phyloP scores from a whole-genome alignment of 2,329 filamentous ascomycete genomes.

The Cercospora sesami region DNA sequence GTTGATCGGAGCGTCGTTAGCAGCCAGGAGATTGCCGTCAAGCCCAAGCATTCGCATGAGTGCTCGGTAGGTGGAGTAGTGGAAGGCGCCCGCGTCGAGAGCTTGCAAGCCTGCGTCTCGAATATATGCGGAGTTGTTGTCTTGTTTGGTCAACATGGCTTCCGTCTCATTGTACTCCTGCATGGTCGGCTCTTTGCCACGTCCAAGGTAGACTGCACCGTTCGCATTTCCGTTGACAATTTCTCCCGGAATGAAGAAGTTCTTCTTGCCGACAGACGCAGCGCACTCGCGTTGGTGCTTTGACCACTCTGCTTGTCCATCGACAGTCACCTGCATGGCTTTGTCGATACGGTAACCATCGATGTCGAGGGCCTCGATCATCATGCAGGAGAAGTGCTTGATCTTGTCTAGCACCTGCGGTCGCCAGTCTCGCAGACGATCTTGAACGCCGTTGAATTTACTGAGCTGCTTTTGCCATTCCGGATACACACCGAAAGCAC shows the following conservation, averaged over 20 bases:
- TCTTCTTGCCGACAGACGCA: conserved; percentile 57
- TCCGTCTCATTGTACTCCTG: conserved; percentile 49
- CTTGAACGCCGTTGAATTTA: conserved; percentile 67
- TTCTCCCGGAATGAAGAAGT: conserved; percentile 66
- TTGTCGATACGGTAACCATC: conserved; percentile 69
- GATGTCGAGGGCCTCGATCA: conserved; percentile 63
- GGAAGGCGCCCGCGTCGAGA: conserved; percentile 62
- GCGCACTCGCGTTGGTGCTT: conserved; percentile 60
- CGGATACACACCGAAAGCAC: conserved; percentile 63
- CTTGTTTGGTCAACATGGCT: conserved; percentile 48
- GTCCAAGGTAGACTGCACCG: conserved; percentile 62
- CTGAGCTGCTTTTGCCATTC: conserved; percentile 65
- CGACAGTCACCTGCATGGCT: conserved; percentile 63
- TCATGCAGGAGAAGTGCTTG: conserved; percentile 63
- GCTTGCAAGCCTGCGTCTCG: conserved; percentile 55
- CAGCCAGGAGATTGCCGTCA: conserved; percentile 57
- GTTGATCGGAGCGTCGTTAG: conserved; percentile 56
- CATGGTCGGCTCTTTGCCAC: conserved; percentile 59
- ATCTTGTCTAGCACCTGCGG: conserved; percentile 59
- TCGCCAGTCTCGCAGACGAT: conserved; percentile 65
- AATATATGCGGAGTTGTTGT: conserved; percentile 54
- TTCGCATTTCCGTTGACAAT: conserved; percentile 63
- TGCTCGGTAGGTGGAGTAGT: conserved; percentile 65
- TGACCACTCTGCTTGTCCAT: conserved; percentile 61
- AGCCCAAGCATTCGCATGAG: conserved; percentile 62